Base-by-base conservation (phyloP, 139 green algal species). In the Chlamydomonas incerta region DNA sequence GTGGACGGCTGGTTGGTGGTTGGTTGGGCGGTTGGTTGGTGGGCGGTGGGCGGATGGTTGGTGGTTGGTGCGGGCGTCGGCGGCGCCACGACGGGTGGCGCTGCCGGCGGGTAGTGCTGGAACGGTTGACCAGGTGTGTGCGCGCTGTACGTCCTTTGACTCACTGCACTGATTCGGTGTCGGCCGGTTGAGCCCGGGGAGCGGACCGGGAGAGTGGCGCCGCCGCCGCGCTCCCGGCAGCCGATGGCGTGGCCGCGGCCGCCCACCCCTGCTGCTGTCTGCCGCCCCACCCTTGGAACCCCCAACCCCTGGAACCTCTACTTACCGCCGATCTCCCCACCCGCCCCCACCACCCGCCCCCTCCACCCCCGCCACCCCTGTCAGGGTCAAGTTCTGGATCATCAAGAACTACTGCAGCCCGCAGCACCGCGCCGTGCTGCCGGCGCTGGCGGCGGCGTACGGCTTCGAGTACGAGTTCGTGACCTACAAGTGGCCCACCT, bases 351-450 rank as follows among this genome's bases (percentile, higher is more conserved):
- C 26, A 31, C 62, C 62, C 34, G 10, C 33, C 33, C 8, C 15
- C 67, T 23, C 31, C 71, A 18, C 20, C 13, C 33, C 68, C 34
- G 5, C 46, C 57, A 2, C 26, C 35, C 73, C 88, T 15, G 82
- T 81, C 71, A 92, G 90, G 72, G 90, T 99, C 74, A 99, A 99
- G 92, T 99, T 99, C 85, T 99, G 98, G 98, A 98, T 99, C 88
- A 99, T 99, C 88, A 98, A 98, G 80, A 99, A 99, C 91, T 99
- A 99, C 94, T 97, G 99, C 93, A 97, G 91, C 17, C 98, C 98
- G 8, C 92, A 96, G 77, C 87, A 90, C 81, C 93, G 93, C 74
- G 82, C 91, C 37, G 96, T 98, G 68, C 88, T 99, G 24, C 97
- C 98, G 5, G 87, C 93, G 63, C 97, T 99, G 94, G 97, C 98